These are phyloP conservation scores for Monosporascus sp. DNA, from an alignment of 2,329 filamentous ascomycete genomes.

Conservation along the genomic window DNA sequence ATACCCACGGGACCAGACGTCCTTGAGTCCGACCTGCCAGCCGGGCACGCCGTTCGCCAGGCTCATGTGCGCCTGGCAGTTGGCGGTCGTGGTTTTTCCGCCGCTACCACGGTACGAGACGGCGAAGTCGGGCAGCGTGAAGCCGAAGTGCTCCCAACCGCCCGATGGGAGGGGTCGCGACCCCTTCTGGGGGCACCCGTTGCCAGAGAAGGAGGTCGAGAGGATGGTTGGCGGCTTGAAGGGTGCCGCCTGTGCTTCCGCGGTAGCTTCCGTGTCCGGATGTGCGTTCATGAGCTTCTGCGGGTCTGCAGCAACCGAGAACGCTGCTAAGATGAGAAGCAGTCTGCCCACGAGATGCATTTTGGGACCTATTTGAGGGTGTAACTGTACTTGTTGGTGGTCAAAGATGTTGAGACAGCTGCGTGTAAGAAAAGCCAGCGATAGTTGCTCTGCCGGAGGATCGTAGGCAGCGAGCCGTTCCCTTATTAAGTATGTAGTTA, in stretches of 20 bases:
- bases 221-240: slow-evolving; percentile 10
- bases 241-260: no score
- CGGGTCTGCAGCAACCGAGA: not conserved
- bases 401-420: no score
- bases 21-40: slow-evolving; percentile 16
- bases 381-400: no score
- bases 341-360: not conserved
- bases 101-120: slow-evolving; percentile 6
- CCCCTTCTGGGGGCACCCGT: slow-evolving; percentile 14
- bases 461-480: no score
- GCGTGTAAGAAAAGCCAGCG: no score
- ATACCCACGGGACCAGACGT: slow-evolving; percentile 14
- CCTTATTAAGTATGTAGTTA: no score
- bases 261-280: no score
- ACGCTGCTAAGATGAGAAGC: slow-evolving; percentile 1
- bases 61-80: slow-evolving; percentile 16
- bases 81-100: slow-evolving; percentile 10
- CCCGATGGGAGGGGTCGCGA: slow-evolving; percentile 3
- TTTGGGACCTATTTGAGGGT: not conserved
- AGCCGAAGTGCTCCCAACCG: slow-evolving; percentile 12
- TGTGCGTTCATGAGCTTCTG: slow-evolving; percentile 1
- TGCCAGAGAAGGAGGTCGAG: slow-evolving; percentile 16
- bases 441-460: no score
- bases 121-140: slow-evolving; percentile 13
- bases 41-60: slow-evolving; percentile 10